Percentiles rank a stretch among this genome's conserved stretches.
These are phyloP conservation scores for Irpex sp. DNA, from an alignment of 1,284 basidiomycete species.

Conservation along the genomic window DNA sequence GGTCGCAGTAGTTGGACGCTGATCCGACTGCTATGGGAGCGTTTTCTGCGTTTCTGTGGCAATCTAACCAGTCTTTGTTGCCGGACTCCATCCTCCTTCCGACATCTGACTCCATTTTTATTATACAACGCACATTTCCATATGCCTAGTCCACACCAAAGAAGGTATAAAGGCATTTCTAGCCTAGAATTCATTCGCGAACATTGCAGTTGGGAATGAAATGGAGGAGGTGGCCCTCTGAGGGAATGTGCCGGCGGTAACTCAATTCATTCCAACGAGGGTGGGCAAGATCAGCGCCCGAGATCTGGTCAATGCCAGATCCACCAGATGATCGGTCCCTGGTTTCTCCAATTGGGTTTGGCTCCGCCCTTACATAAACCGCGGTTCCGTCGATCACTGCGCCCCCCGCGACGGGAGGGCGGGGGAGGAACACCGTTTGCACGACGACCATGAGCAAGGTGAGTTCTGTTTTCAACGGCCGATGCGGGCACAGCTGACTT, in stretches of 20 bases:
- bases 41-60: background rate
- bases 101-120: no score
- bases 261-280: background rate
- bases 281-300: background rate
- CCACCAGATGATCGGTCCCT: conserved; percentile 6
- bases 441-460: no score
- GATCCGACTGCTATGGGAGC: background rate
- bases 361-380: background rate
- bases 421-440: background rate
- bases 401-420: background rate
- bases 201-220: background rate
- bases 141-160: no score
- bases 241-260: conserved; percentile 3
- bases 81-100: background rate
- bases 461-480: no score
- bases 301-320: conserved; percentile 1
- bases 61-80: background rate
- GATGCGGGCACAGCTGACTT: no score
- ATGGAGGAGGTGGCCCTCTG: background rate
- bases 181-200: background rate
- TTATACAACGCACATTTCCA: no score
- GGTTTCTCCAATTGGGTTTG: conserved; percentile 6
- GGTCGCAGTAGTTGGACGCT: background rate
- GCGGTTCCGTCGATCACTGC: background rate
- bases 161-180: no score